Evolutionary conservation across 139 green algal genomes (phyloP), one percentile per base, ranked within the genome.

Genomic region (Chlamydomonas sphaeroides): DNA sequence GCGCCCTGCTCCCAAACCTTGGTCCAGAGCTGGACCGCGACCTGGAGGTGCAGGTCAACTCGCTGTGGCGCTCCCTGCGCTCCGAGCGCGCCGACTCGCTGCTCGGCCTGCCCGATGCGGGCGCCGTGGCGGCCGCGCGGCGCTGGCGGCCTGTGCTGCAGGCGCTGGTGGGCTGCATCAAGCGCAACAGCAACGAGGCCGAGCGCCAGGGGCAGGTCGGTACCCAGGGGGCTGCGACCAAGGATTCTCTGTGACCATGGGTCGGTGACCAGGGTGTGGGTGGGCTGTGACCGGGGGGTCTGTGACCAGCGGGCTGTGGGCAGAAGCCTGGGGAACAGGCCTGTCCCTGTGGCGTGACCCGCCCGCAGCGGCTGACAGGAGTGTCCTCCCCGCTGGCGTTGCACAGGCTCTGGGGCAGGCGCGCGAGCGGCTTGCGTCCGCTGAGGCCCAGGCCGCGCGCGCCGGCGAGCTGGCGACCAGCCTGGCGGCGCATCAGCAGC

Each of bases 21-120:
- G 49, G 18, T 20, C 3, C 80, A 86, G 80, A 86, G 69, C 61
- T 86, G 53, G 80, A 86, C 25, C 80, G 80, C 1, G 80, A 86
- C 45, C 80, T 86, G 61, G 80, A 86, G 80, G 80, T 86, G 20
- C 70, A 86, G 39, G 70, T 65, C 5, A 74, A 78, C 73, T n/a
- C 61, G 15, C 42, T 86, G 62, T 86, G 80, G 80, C 80, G 80
- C 8, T 25, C 65, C 62, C 48, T 86, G 61, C 70, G 80, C 7
- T 45, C 68, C 21, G 70, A 86, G 70, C 80, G 80, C 21, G 80
- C 80, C 36, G 80, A 86, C 69, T 71, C 70, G 36, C 80, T 86
- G 61, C 69, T 86, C 65, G 75, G 62, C 5, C 20, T 72, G 42
- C 75, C 62, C 28, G 75, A 82, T n/a, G 42, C 39, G 20, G 75